phyloP scores from a whole-genome alignment of 2,329 filamentous ascomycete genomes.

The Colletotrichum limetticola region DNA sequence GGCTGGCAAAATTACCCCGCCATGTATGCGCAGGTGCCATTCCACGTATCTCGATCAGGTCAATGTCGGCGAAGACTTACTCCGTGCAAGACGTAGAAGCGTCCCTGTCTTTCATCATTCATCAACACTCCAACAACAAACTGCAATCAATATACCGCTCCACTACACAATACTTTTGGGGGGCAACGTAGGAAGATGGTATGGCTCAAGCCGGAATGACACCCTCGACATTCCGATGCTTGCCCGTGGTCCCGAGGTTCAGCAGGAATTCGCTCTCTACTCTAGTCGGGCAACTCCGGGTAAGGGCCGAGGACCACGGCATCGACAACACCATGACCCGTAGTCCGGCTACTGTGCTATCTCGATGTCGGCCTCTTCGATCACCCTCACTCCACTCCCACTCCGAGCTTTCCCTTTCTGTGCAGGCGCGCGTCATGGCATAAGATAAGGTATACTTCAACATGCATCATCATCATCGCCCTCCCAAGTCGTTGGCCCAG shows the following conservation, averaged over 20 bases:
- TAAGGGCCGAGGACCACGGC: neutral
- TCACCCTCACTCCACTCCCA: neutral
- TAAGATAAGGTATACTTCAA: neutral
- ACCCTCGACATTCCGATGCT: slow-evolving; percentile 12
- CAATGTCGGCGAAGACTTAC: slow-evolving; percentile 18
- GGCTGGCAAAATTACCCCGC: slow-evolving; percentile 5
- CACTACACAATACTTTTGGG: neutral
- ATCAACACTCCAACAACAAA: neutral
- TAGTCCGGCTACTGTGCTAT: neutral
- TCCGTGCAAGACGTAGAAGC: neutral
- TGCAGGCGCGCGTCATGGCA: neutral
- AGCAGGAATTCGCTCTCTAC: neutral
- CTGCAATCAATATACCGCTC: neutral
- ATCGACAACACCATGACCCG: neutral
- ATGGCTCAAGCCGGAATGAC: slow-evolving; percentile 11
- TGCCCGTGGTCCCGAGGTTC: slow-evolving; percentile 28
- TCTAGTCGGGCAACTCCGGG: slow-evolving; percentile 20
- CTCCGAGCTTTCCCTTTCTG: neutral
- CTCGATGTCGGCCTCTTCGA: neutral
- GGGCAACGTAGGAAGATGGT: neutral
- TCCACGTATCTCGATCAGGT: neutral
- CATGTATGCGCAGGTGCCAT: slow-evolving; percentile 1
- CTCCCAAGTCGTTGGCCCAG: neutral
- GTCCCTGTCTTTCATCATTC: neutral
- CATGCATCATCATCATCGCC: neutral